Evolutionary conservation across 2,329 filamentous ascomycete species (phyloP), one percentile per base, ranked within the genome.

Genomic region (Emericellopsis cladophorae): DNA sequence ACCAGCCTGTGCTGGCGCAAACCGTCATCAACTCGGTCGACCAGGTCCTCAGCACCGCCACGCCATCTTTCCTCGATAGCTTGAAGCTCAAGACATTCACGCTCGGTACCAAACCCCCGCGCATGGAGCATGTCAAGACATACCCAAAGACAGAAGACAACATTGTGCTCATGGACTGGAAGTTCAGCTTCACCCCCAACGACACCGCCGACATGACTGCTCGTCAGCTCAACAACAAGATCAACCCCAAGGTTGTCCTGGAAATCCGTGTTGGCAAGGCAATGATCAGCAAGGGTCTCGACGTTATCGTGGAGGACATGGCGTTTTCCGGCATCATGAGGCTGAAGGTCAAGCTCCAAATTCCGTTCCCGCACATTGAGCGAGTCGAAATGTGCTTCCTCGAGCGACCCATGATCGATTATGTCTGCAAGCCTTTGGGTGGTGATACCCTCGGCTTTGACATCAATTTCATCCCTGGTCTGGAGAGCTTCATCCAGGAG

Each of bases 101-200:
- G 0, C 74, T 98, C 12, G 92, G 92, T 42, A 89, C 85, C 8
- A 98, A 98, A 64, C 90, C 92, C 23, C 93, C 93, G 6, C 80
- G 92, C 24, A 76, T 98, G 69, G 92, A 98, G 63, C 89, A 96
- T 55, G 92, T 98, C 61, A 96, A 95, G 70, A 95, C 92, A 0
- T 95, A 98, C 52, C 90, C 90, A 43, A 94, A 92, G 61, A 86
- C 85, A 1, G 87, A 95, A 51, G 89, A 95, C 47, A 92, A 98
- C 55, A 81, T 89, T 44, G 87, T 98, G 34, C 76, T 96, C 54
- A 98, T 98, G 92, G 92, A 98, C 59, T 98, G 92, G 92, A 95
- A 94, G 55, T 98, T 98, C 63, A 96, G 90, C 70, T 98, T 98
- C 66, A 96, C 86, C 0, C 92, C 92, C 29, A 96, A 92, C 50